phyloP scores from a whole-genome alignment of 805 yeast genomes.

The Wickerhamiella dianesei region DNA sequence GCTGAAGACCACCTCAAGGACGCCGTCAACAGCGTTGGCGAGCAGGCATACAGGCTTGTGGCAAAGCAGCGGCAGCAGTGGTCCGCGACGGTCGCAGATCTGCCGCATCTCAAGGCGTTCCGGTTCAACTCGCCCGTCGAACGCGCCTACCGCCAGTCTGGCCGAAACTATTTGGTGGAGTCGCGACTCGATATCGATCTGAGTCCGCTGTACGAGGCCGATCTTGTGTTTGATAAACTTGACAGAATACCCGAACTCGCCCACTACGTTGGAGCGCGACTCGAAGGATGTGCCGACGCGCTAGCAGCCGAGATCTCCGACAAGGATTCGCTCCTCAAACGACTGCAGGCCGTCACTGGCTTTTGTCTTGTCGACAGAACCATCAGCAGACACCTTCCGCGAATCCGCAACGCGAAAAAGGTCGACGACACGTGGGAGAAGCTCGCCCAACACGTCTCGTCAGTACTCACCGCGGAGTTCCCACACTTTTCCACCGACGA shows the following conservation, averaged over 20 bases:
- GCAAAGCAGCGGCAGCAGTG: constrained; percentile 46
- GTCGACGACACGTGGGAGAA: constrained; percentile 69
- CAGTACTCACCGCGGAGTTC: constrained; percentile 12
- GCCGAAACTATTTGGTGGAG: constrained; percentile 33
- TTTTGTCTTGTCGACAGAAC: constrained; percentile 65
- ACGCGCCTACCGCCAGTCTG: constrained; percentile 51
- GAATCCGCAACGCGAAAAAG: constrained; percentile 47
- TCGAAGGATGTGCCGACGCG: constrained; percentile 53
- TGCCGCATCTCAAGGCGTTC: constrained; percentile 37
- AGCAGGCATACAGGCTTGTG: constrained; percentile 40
- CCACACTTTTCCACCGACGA: constrained; percentile 26
- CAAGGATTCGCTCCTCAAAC: constrained; percentile 25
- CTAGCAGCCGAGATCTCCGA: constrained; percentile 31
- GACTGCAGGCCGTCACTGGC: constrained; percentile 44
- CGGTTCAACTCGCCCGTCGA: constrained; percentile 83
- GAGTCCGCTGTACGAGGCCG: constrained; percentile 68
- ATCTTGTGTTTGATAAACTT: constrained; percentile 65
- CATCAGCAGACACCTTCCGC: constrained; percentile 44
- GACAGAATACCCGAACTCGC: constrained; percentile 50
- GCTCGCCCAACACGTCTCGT: constrained; percentile 28
- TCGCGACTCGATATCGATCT: constrained; percentile 40
- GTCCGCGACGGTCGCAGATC: constrained; percentile 35
- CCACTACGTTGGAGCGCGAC: constrained; percentile 51
- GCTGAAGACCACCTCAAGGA: constrained; percentile 26
- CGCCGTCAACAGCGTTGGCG: constrained; percentile 40